Evolutionary conservation across 139 green algal species (phyloP), one percentile per base, ranked within the genome.

Genomic region (Tetraselmis chui): DNA sequence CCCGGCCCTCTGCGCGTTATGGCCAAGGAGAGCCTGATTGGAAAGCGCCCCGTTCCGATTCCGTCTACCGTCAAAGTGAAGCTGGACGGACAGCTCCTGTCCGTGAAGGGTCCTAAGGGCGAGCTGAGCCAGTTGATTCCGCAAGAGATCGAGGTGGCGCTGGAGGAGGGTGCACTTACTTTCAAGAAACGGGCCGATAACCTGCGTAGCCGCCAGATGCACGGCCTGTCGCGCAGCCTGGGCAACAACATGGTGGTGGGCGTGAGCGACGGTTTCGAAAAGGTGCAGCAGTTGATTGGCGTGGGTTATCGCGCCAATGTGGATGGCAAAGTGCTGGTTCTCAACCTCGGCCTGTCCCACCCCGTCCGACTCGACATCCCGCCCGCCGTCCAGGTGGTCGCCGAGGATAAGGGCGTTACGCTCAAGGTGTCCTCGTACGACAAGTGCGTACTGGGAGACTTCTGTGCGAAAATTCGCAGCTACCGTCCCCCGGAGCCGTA

Each of bases 291-390:
- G 78, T 86, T 94, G 74, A 84, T 95, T 2, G 95, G 95, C 23
- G 97, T 98, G 28, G 97, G 97, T 32, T 99, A 98, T 92, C 89
- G 95, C 83, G 96, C 94, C 0, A 80, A 90, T 11, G 89, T 96
- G 1, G 59, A 87, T 0, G 91, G 90, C 76, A 90, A 91, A 31
- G 91, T 91, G 75, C 87, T 99, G 2, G 96, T 91, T 0, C 86
- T 99, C 30, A 97, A 94, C 83, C 86, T 99, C 59, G 97, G 97
- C 0, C 98, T 96, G 91, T 92, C 84, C 82, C 92, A 98, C 84
- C 96, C 94, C 1, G 93, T 97, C 5, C 84, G 94, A 11, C 91
- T 99, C 84, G 32, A 89, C 11, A 91, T 98, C 75, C 96, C 97
- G 24, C 82, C 94, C 75, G 94, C 93, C 76, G 32, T 99, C 1